Evolutionary conservation across 1,284 basidiomycete genomes (phyloP).

Genomic region (Erythrobasidium hasegawianum): DNA sequence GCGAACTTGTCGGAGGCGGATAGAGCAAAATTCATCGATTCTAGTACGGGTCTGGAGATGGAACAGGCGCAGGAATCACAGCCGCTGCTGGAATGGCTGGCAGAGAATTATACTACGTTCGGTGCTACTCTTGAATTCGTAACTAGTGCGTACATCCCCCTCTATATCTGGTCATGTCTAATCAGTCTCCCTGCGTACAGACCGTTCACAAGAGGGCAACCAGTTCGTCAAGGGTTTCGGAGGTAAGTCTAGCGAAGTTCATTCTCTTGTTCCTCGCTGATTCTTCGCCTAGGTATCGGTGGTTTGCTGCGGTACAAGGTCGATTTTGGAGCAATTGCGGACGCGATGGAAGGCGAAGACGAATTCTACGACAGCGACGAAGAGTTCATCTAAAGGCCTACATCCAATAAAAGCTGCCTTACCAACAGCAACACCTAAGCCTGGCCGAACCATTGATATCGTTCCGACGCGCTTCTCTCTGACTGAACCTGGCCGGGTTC

Average conservation of each 20-base stretch:
- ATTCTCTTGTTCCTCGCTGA: too few relatives aligned
- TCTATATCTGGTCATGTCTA: conserved; percentile 22
- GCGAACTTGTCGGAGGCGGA: conserved; percentile 62
- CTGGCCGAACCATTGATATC: too few relatives aligned
- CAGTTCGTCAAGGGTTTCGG: conserved; percentile 99
- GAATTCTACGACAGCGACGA: conserved; percentile 35
- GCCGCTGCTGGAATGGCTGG: conserved; percentile 92
- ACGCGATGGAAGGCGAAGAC: conserved; percentile 42
- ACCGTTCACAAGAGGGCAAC: conserved; percentile 84
- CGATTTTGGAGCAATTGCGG: conserved; percentile 66
- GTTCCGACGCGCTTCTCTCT: too few relatives aligned
- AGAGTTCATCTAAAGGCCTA: conserved; percentile 27
- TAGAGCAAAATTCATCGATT: conserved; percentile 89
- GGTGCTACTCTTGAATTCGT: conserved; percentile 80
- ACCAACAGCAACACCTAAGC: too few relatives aligned
- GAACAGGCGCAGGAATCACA: conserved; percentile 76
- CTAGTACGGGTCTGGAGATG: conserved; percentile 93
- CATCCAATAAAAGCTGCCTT: too few relatives aligned
- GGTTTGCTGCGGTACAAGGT: conserved; percentile 94
- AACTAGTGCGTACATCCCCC: conserved; percentile 49
- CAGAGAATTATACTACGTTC: conserved; percentile 97
- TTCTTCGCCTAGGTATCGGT: conserved; percentile 61
- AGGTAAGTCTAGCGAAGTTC: conserved; percentile 48
- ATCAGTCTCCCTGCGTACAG: conserved; percentile 24
- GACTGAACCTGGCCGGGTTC: too few relatives aligned